Evolutionary conservation across 2,329 filamentous ascomycete species (phyloP).

Genomic region (Colletotrichum phormii): DNA sequence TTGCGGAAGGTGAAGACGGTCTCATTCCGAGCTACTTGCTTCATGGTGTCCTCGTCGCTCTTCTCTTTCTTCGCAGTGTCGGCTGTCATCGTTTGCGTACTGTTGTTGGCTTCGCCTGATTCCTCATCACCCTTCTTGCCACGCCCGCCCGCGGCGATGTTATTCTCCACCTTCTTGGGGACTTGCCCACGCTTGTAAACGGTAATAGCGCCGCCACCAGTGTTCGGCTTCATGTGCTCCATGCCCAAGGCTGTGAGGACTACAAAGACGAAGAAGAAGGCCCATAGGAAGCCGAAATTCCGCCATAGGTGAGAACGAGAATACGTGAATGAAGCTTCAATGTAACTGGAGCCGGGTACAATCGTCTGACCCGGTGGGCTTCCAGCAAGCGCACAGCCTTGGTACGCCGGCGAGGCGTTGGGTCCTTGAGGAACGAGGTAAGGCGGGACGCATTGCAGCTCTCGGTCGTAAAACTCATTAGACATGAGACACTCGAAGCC

Average conservation of each 20-base stretch:
- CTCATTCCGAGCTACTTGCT: conserved; percentile 71
- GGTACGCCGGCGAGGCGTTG: conserved; percentile 59
- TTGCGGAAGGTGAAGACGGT: conserved; percentile 66
- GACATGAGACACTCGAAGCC: conserved; percentile 75
- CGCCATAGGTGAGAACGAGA: conserved; percentile 70
- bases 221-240: conserved; percentile 65
- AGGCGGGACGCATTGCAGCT: conserved; percentile 65
- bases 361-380: conserved; percentile 61
- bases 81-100: conserved; percentile 72
- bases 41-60: conserved; percentile 47
- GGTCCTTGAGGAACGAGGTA: conserved; percentile 65
- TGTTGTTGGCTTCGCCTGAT: conserved; percentile 47
- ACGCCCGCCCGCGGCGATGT: conserved; percentile 63
- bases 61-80: conserved; percentile 35
- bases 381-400: conserved; percentile 70
- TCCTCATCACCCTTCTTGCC: conserved; percentile 64
- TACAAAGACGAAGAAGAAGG: conserved; percentile 61
- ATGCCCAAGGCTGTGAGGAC: conserved; percentile 51
- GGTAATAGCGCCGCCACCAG: conserved; percentile 68
- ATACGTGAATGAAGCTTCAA: conserved; percentile 64
- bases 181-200: conserved; percentile 74
- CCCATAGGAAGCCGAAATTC: conserved; percentile 64
- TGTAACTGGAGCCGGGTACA: conserved; percentile 67
- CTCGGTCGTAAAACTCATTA: conserved; percentile 70
- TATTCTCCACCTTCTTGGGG: conserved; percentile 66